Base-by-base conservation (phyloP, 1,139 yeast genomes). In the Petasospora fabianii region DNA sequence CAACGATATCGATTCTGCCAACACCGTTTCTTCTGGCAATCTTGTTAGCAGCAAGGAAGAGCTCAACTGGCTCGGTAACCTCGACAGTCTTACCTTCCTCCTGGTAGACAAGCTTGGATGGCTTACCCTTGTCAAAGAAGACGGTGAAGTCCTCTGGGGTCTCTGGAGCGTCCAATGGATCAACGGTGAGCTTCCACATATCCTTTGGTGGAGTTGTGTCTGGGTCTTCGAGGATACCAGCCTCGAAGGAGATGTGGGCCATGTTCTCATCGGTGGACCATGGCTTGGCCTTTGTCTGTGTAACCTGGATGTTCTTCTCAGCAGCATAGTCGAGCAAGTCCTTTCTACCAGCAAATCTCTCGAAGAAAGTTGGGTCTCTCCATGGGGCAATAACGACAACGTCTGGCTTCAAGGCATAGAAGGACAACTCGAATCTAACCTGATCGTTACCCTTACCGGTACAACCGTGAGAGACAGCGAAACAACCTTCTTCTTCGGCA, bases 401-500 rank as follows among this genome's bases (percentile, higher is more conserved):
- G 61, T 90, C 97, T 35, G 98, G 98, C 73, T 92, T 88, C 66
- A 92, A 78, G 27, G 97, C 98, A 66, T 92, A 92, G 76, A 90
- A 92, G 10, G 95, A 84, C 53, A 92, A 75, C 71, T 92, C 98
- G 64, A 92, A 92, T 70, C 98, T 84, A 53, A 92, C 97, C 73
- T 92, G 98, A 68, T 92, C 98, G 65, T 92, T 92, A 71, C 98
- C 98, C 74, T 92, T 92, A 73, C 98, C 98, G 54, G 98, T 92
- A 72, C 98, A 92, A 49, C 98, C 98, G 66, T 92, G 98, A 38
- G 96, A 81, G 41, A 92, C 98, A 40, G 97, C 97, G 58, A 90
- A 88, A 76, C 98, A 92, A 45, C 97, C 97, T 66, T 94, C 92
- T 60, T 85, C 80, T 71, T 88, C 95, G 48, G 98, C 98, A 51